Conservation (phyloP, 129 eudicot genomes). For the Smallanthus sonchifolius region DNA sequence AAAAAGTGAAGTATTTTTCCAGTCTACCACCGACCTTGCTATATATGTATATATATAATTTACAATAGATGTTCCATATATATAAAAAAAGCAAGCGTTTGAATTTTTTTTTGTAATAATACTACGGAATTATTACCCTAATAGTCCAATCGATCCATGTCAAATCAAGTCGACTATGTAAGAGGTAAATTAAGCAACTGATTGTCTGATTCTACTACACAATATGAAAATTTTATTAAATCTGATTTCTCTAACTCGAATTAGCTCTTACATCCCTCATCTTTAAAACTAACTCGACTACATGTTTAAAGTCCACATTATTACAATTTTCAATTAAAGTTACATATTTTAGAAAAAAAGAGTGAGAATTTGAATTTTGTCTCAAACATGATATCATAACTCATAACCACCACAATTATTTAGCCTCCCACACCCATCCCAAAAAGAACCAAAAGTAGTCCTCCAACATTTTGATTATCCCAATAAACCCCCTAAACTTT, state of each 20-base stretch:
- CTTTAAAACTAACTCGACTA: background rate
- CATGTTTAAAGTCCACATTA: background rate
- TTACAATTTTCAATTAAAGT: background rate
- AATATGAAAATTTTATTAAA: background rate
- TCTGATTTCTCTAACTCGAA: background rate
- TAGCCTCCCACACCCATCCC: slow-evolving; percentile 69
- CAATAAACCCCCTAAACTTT: slow-evolving; percentile 43
- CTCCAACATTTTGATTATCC: slow-evolving; percentile 58
- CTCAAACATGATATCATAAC: slow-evolving; percentile 48
- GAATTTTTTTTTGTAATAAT: background rate
- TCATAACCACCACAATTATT: slow-evolving; percentile 54
- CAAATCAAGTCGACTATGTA: background rate
- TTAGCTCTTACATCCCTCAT: background rate
- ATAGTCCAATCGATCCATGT: background rate
- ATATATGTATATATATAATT: too few species aligned
- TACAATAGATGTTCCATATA: background rate
- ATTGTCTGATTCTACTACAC: background rate
- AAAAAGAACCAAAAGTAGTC: slow-evolving; percentile 31
- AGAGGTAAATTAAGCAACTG: too few species aligned
- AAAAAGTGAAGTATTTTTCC: too few species aligned
- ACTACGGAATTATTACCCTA: background rate
- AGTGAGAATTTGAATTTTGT: slow-evolving; percentile 22
- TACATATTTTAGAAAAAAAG: background rate
- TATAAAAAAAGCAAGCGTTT: background rate
- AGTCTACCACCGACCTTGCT: too few species aligned